Base-by-base conservation (phyloP, 441 rosid species). In the Pelargonium myrrhifolium region DNA sequence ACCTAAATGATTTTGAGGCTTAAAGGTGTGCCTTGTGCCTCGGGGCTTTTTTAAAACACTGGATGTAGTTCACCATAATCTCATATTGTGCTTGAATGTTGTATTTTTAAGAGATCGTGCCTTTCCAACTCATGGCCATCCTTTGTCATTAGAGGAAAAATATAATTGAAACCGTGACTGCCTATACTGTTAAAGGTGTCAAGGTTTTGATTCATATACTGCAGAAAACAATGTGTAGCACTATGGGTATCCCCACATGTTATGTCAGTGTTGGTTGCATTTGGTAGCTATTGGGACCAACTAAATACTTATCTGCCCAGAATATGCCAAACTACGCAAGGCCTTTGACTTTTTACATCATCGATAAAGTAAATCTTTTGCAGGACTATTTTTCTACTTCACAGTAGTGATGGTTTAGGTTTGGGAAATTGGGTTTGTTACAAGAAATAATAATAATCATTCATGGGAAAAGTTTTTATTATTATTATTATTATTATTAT, bases 211-310 rank as follows among this genome's bases (percentile, higher is more conserved):
- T 49, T n/a, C 56, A n/a, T 49, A 49, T 49, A 49, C 18, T n/a
- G 56, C 56, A 49, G n/a, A 49, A 10, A 45, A 12, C 56, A 49
- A n/a, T 49, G 18, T 49, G 15, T 14, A 12, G 56, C 7, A 49
- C 15, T 49, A 49, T 15, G n/a, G 56, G 56, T 14, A 14, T 49
- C 7, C 18, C 17, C 56, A 15, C 20, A 49, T 49, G 56, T 49
- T 6, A 49, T 49, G 18, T 49, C 17, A 2, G 20, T 49, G 56
- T 17, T n/a, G 17, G 56, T 49, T 49, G 17, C n/a, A 49, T 49
- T 49, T 15, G 18, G 56, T 49, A 49, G 56, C 56, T 49, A 49
- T 49, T 49, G 56, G 56, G 56, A 14, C 20, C 56, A 49, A 49
- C 8, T 49, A 6, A 12, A 17, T 45, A 9, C 15, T 45, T 45